Base-by-base conservation (phyloP, 148 eudicot species). In the Selenicereus undatus region DNA sequence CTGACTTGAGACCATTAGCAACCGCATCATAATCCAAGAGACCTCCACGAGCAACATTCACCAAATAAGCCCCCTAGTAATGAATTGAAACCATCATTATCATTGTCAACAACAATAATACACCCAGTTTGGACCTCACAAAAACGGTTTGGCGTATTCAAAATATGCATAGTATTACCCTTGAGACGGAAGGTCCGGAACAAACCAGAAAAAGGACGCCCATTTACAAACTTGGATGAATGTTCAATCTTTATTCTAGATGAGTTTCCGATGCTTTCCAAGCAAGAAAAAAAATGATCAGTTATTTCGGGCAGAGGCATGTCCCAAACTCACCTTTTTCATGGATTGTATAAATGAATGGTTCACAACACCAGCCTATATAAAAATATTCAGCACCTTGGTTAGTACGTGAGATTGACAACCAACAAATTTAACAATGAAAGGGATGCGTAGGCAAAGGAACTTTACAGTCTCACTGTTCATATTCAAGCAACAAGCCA, bases 41-140 rank as follows among this genome's bases (percentile, higher is more conserved):
- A 75, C 98, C 92, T 75, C 99, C 99, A 35, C 98, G 94, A 64
- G 98, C 95, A 81, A 97, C 84, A 78, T 97, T 97, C 39, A 97
- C 84, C 78, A 97, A 78, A 82, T 88, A 90, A 30, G 92, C 90
- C 64, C 99, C 99, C 98, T 97, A 75, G 26, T 54, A 76, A 79
- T 42, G 70, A 83, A 72, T 76, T 18, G 22, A 42, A 77, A 78
- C 71, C 18, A 62, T 39, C 43, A 71, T 29, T 22, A 11, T n/a
- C 29, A 64, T 24, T 5, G 22, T 26, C 71, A 66, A 66, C 35
- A 26, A 66, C 11, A 64, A n/a, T 10, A 60, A 21, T 18, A 22
- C 21, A 20, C 5, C 26, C 65, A 18, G 8, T 60, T 7, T 60
- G 3, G 16, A 52, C 18, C 14, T 52, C 43, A 39, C 43, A 2